Evolutionary conservation across 148 eudicot species (phyloP), one percentile per base, ranked within the genome.

Genomic region (Chenopodium berlandieri): DNA sequence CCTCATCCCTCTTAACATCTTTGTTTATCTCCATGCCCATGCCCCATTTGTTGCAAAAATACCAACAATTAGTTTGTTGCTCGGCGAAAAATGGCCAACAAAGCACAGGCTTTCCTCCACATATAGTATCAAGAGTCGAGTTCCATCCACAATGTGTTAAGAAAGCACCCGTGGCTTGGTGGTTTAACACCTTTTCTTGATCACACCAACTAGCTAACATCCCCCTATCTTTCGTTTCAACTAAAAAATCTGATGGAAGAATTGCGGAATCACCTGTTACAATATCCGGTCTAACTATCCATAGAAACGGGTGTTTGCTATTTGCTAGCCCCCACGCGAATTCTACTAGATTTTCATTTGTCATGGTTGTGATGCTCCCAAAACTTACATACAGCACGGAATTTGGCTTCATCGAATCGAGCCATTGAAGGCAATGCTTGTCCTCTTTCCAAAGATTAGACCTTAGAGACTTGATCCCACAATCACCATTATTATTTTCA

Each of bases 31-130:
- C 88, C 80, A 86, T 83, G 22, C 82, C 88, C 0, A 64, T 78
- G 4, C 84, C 86, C 88, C 86, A 86, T 13, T 83, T 83, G 1
- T 1, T 66, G 70, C 86, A 81, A 44, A 79, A 58, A 75, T 10
- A 86, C 88, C 88, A 83, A 63, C 86, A 74, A 64, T 86, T 86
- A 0, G 86, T 83, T 30, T 83, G 86, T 40, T 83, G 86, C 14
- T 86, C 88, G 1, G 84, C 82, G 47, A 86, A 86, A 50, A 83
- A 86, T 14, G 88, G 86, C 88, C 88, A 86, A 34, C 85, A 86
- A 0, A 86, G 25, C 78, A 86, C 64, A 37, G 86, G 85, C 75
- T 77, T 76, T 2, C 87, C 87, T 3, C 73, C 11, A 13, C 75
- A 31, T 1, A 84, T 70, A 8, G 82, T 82, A 56, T 86, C 88